These are phyloP conservation scores for Wallacemonas sp. DNA, from an alignment of 208 protist species.

Conservation along the genomic window DNA sequence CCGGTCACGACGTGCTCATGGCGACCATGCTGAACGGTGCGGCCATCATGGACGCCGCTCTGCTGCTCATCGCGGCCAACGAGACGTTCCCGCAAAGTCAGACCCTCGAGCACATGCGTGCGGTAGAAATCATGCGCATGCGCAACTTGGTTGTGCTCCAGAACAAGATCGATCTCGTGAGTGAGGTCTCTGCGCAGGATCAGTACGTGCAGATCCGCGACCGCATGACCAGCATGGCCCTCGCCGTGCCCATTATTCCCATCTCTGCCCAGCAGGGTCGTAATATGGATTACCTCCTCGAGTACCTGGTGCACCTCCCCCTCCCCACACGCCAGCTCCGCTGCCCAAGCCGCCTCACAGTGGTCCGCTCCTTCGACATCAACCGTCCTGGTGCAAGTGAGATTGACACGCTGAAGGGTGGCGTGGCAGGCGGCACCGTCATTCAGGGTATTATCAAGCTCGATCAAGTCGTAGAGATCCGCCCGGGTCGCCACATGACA, in stretches of 20 bases:
- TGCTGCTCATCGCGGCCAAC: slow-evolving; percentile 99
- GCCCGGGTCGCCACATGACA: slow-evolving; percentile 94
- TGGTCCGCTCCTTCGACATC: slow-evolving; percentile 99
- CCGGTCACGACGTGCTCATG: slow-evolving; percentile 99
- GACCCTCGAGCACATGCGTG: slow-evolving; percentile 91
- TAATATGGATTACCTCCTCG: slow-evolving; percentile 98
- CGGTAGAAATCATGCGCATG: slow-evolving; percentile 99
- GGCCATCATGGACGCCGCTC: slow-evolving; percentile 99
- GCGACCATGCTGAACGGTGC: slow-evolving; percentile 99
- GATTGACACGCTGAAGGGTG: slow-evolving; percentile 96
- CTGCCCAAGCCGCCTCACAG: slow-evolving; percentile 93
- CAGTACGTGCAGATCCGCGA: slow-evolving; percentile 96
- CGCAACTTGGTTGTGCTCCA: slow-evolving; percentile 99
- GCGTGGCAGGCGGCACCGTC: slow-evolving; percentile 99
- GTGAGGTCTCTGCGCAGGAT: slow-evolving; percentile 91
- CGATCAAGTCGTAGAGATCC: slow-evolving; percentile 99
- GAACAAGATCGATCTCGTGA: slow-evolving; percentile 99
- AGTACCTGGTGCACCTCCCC: slow-evolving; percentile 98
- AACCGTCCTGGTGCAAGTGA: slow-evolving; percentile 98
- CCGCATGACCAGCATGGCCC: slow-evolving; percentile 91
- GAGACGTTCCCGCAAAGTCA: slow-evolving; percentile 98
- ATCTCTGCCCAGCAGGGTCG: slow-evolving; percentile 98
- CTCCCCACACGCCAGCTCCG: slow-evolving; percentile 97
- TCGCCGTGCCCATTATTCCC: slow-evolving; percentile 97
- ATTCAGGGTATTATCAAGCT: slow-evolving; percentile 96